Evolutionary conservation across 2,329 filamentous ascomycete genomes (phyloP).

Genomic region (Aspergillus sp.): DNA sequence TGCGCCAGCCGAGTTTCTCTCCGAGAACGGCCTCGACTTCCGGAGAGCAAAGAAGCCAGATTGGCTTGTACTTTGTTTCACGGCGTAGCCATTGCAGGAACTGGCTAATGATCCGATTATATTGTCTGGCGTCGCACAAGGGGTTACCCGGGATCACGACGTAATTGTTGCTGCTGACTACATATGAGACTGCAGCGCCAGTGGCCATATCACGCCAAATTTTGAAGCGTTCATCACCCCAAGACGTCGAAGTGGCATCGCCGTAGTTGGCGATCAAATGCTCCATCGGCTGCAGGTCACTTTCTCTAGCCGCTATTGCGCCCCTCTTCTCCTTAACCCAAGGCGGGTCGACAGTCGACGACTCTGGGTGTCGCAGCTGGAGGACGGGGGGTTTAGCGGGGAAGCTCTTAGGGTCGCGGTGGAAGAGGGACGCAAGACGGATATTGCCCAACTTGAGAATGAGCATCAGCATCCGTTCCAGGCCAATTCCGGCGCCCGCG

Average conservation of each 20-base stretch:
- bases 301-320: constrained; percentile 45
- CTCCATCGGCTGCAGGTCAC: constrained; percentile 70
- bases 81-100: constrained; percentile 76
- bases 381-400: constrained; percentile 64
- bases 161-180: constrained; percentile 68
- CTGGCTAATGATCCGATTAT: constrained; percentile 67
- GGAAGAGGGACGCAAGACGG: constrained; percentile 81
- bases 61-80: constrained; percentile 69
- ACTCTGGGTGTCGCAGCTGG: constrained; percentile 78
- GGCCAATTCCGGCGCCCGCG: constrained; percentile 82
- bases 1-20: constrained; percentile 79
- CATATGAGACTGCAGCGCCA: constrained; percentile 82
- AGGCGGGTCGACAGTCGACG: constrained; percentile 72
- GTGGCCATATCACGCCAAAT: constrained; percentile 80
- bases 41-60: constrained; percentile 87
- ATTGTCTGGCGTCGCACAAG: constrained; percentile 77
- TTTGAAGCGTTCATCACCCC: constrained; percentile 84
- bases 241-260: constrained; percentile 90
- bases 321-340: constrained; percentile 51
- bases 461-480: constrained; percentile 85
- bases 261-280: constrained; percentile 94
- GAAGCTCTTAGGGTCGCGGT: constrained; percentile 83
- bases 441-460: constrained; percentile 86
- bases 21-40: constrained; percentile 78
- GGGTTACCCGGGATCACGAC: constrained; percentile 86